Percentiles rank a stretch among this genome's conserved stretches.
phyloP scores from a whole-genome alignment of 2,329 filamentous ascomycete species.

The Ascochyta clinopodiicola region DNA sequence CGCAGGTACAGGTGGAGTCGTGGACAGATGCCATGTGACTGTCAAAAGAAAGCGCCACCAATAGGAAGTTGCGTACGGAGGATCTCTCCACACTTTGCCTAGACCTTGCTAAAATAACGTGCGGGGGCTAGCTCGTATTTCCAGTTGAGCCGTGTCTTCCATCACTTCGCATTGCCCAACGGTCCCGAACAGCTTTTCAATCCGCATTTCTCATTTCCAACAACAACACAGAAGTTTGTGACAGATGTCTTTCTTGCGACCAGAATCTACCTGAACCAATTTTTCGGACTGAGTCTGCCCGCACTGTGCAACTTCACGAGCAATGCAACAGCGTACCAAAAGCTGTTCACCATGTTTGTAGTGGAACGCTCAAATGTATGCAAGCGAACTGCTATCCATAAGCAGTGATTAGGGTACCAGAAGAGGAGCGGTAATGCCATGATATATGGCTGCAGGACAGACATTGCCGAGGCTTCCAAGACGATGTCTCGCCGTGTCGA shows the following conservation, averaged over 20 bases:
- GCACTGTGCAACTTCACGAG: background rate
- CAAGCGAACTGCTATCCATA: background rate
- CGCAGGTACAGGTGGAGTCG: conserved; percentile 15
- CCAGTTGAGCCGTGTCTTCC: background rate
- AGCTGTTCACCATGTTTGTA: background rate
- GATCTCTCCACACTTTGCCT: conserved; percentile 11
- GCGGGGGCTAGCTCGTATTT: conserved; percentile 10
- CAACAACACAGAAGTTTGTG: background rate
- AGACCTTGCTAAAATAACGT: conserved; percentile 1
- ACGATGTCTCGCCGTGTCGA: background rate
- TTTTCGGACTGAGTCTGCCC: background rate
- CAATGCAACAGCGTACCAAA: background rate
- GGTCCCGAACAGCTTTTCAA: background rate
- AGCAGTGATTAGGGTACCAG: background rate
- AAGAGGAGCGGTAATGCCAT: background rate
- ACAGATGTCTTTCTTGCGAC: background rate
- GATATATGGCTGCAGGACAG: background rate
- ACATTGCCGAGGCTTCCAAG: background rate
- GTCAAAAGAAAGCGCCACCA: conserved; percentile 18
- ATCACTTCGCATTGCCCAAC: background rate
- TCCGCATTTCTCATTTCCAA: background rate
- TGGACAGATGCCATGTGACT: conserved; percentile 18
- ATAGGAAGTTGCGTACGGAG: conserved; percentile 15
- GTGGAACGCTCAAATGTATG: background rate
- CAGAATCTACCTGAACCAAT: background rate